Base-by-base conservation (phyloP, 345 rosid species). In the Mercurialis annua region DNA sequence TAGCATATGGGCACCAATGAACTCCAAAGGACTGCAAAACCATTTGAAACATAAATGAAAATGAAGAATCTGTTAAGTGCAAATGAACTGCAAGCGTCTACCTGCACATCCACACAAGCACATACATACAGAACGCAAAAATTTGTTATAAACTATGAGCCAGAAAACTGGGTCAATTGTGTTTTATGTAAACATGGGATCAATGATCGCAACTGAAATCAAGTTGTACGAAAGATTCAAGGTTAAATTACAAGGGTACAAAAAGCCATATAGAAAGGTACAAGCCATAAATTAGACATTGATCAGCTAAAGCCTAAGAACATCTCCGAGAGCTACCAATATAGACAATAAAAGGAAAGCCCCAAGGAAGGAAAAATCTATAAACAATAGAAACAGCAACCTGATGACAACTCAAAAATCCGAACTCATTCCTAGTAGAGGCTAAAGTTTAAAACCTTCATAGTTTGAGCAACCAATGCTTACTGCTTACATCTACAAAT, bases 1-100 rank as follows among this genome's bases (percentile, higher is more conserved):
- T 86, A 64, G 90, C 92, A 80, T 84, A 92, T 31, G 98, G 98
- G 71, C 98, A 92, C 95, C 96, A 92, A 70, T 92, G 98, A 72
- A 87, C 84, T 72, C 98, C 98, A 73, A 87, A 83, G 26, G 98
- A 84, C 98, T 92, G 84, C 83, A 86, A 81, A 68, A 70, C 38
- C 73, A 66, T 69, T 67, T 54, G 50, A 54, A 59, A 71, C 61
- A 27, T 55, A 31, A 74, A 62, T 15, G 57, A 69, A 67, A 18
- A 72, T 58, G 34, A 68, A 51, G 33, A 26, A 46, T 2, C 63
- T 24, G 48, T 49, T 60, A 60, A 63, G 27, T 59, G 61, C 33
- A 56, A 54, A 48, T 29, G 18, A 49, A 73, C 21, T 40, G 29
- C 40, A 50, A 47, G 12, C 51, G 3, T 31, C 14, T 58, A 27